Base-by-base conservation (phyloP, 768 basidiomycete genomes). In the Filobasidium wieringae region DNA sequence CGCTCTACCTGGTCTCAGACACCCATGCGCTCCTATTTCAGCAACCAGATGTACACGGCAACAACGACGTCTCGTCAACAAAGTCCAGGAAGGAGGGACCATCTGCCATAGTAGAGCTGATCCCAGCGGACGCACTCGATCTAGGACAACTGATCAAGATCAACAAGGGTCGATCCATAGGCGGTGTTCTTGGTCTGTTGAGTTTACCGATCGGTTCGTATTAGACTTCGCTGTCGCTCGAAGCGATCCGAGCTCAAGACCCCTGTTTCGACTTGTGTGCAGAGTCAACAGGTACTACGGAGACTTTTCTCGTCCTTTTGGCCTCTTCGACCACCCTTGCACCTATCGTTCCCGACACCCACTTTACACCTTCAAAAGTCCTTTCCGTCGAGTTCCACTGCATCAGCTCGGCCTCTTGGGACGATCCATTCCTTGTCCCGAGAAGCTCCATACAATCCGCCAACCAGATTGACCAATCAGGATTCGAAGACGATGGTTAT, bases 311-410 rank as follows among this genome's bases (percentile, higher is more conserved):
- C 27, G 85, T 87, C 17, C 78, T 92, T 39, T 79, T 93, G 53
- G 84, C 84, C 6, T 80, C 84, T 40, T 82, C 87, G 3, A 84
- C 81, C 77, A 83, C 60, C 80, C 83, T 61, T 80, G 82, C 41
- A 77, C 80, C 60, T 63, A 74, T 59, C 72, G 50, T 65, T 7
- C 77, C 83, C 12, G 83, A 87, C 73, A 80, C 81, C 39, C 58
- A 69, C 24, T 84, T 91, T 15, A 83, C 83, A 9, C 84, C 83
- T 60, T 63, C 67, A 15, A 67, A 68, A 57, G 91, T 99, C 56
- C 83, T 91, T 60, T 84, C 87, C 68, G 89, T 95, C 53, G 83
- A 79, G 40, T 97, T 96, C 77, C 90, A 83, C 76, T 87, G 87
- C 65, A 75, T 99, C 64, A 85, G 84, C 9, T 85, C 87, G 30